Conservation (phyloP, 2,329 filamentous ascomycete genomes). For the Pestalotiopsis fici region DNA sequence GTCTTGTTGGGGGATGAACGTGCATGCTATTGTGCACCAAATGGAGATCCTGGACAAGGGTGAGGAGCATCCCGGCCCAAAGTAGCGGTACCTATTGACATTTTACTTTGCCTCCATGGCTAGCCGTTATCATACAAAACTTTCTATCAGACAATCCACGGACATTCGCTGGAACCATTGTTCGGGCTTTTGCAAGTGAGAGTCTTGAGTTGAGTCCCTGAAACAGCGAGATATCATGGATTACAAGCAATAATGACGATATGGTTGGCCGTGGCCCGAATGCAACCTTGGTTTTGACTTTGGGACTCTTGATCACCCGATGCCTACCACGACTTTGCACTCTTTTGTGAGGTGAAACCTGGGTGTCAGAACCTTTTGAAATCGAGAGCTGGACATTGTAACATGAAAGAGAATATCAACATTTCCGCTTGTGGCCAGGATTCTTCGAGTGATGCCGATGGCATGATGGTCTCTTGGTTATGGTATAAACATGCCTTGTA, state of each 20-base stretch:
- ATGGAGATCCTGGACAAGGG: constrained; percentile 12
- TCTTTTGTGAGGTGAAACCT: neutral
- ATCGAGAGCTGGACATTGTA: neutral
- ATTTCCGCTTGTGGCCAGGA: neutral
- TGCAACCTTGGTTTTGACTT: neutral
- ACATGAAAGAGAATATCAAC: neutral
- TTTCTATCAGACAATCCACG: neutral
- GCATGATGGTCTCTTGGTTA: neutral
- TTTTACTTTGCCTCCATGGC: neutral
- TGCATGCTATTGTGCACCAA: constrained; percentile 10
- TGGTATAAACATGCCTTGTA: neutral
- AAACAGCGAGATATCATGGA: neutral
- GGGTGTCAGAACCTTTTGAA: neutral
- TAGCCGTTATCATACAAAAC: neutral
- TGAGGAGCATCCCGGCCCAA: neutral
- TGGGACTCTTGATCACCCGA: neutral
- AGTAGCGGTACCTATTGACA: constrained; percentile 5
- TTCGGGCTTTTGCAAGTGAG: neutral
- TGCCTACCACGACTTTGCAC: neutral
- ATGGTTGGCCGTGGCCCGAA: neutral
- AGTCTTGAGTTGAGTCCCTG: neutral
- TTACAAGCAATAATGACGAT: neutral
- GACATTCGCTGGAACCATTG: neutral
- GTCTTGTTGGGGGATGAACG: constrained; percentile 33
- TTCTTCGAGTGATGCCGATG: neutral